Conservation (phyloP, 1,284 basidiomycete species). For the Naganishia albida region DNA sequence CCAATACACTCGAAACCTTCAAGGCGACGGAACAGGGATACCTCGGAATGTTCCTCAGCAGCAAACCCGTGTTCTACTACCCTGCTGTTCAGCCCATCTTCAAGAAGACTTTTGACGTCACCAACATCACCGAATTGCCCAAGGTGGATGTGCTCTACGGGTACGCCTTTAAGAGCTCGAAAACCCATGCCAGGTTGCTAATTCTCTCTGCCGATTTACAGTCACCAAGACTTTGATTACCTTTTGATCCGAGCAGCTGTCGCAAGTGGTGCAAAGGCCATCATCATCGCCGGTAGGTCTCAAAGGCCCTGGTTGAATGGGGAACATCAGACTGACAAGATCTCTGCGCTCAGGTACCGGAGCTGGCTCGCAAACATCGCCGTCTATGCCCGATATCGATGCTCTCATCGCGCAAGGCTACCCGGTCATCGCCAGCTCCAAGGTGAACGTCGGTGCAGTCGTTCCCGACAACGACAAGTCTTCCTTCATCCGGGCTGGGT, state of each 20-base stretch:
- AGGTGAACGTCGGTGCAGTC: constrained; percentile 30
- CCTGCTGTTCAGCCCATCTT: constrained; percentile 32
- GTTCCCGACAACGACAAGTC: constrained; percentile 26
- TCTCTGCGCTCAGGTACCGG: constrained; percentile 33
- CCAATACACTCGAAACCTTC: constrained; percentile 39
- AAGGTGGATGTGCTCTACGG: constrained; percentile 40
- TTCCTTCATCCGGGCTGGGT: constrained; percentile 30
- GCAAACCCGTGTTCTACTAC: constrained; percentile 30
- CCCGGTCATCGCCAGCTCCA: constrained; percentile 33
- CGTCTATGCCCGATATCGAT: constrained; percentile 30
- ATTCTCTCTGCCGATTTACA: neutral
- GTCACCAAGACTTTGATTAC: constrained; percentile 34
- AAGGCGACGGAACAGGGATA: constrained; percentile 39
- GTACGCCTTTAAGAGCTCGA: neutral
- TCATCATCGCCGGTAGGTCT: constrained; percentile 40
- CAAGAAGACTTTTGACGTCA: constrained; percentile 38
- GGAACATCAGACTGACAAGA: neutral
- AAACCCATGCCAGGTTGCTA: constrained; percentile 21
- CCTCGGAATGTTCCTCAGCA: constrained; percentile 35
- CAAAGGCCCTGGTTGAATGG: too few relatives aligned
- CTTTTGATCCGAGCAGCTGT: constrained; percentile 37
- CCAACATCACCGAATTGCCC: constrained; percentile 35
- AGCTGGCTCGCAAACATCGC: constrained; percentile 34
- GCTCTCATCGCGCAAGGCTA: constrained; percentile 30
- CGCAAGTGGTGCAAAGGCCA: constrained; percentile 40